phyloP scores from a whole-genome alignment of 202 grass and related monocot species.

The Zizania palustris region DNA sequence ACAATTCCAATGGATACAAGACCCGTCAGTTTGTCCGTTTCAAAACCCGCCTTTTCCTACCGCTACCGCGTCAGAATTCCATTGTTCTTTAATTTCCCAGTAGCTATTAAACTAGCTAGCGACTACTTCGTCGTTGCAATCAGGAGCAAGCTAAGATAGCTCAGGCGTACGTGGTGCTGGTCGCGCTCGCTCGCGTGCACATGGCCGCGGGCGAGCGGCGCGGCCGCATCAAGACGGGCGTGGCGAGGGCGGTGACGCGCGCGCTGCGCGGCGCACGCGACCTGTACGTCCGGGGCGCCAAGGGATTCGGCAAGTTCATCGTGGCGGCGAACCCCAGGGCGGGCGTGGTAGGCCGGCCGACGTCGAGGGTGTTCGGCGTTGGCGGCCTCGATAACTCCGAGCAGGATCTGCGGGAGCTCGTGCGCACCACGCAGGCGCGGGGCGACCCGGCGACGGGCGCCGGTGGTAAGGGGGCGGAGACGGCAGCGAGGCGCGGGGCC shows the following conservation, averaged over 20 bases:
- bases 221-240: conserved; percentile 14
- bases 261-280: conserved; percentile 41
- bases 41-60: not conserved
- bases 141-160: not conserved
- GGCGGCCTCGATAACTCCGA: conserved; percentile 6
- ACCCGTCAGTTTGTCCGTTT: not conserved
- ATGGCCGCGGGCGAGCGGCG: conserved; percentile 2
- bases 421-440: conserved; percentile 31
- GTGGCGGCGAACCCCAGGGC: conserved; percentile 16
- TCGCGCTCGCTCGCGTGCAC: too few species aligned
- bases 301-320: conserved; percentile 25
- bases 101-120: not conserved
- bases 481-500: conserved; percentile 32
- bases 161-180: not conserved
- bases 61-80: not conserved
- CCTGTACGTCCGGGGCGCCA: conserved; percentile 45
- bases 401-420: conserved; percentile 42
- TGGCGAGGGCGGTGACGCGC: conserved; percentile 15
- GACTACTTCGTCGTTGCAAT: not conserved
- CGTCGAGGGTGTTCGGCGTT: conserved; percentile 34
- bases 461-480: not conserved
- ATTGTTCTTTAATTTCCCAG: not conserved
- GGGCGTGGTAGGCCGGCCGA: conserved; percentile 14
- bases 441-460: not conserved
- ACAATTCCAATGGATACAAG: not conserved